Base-by-base conservation (phyloP, 2,329 filamentous ascomycete genomes). In the Pestalotiopsis sp. region DNA sequence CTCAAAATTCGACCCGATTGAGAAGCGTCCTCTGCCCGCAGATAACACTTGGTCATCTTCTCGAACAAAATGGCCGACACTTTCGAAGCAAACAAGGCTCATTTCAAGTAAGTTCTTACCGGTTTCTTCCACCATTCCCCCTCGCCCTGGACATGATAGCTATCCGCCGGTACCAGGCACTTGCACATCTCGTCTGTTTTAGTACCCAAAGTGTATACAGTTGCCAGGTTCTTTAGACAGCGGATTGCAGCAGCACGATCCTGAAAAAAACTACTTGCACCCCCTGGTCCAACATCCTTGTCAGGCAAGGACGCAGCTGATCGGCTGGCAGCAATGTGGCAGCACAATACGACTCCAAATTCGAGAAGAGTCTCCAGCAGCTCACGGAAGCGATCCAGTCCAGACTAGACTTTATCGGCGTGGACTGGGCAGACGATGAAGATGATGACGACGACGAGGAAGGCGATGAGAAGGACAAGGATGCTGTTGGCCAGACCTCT, bases 401-500 rank as follows among this genome's bases (percentile, higher is more conserved):
- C 3, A 84, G 85, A 39, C 82, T 87, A 5, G 82, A 85, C 65
- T 92, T 92, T 82, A 86, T 93, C 68, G 90, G 88, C 57, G 85
- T 88, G 27, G 83, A 87, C 66, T 90, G 88, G 81, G 78, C 79
- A 59, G 78, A 79, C 20, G 83, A 82, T 4, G 79, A 79, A 9
- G 77, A 80, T 9, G 76, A 74, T 12, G 74, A 76, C 11, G 72
- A 69, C 13, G 74, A 77, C n/a, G 72, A 52, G 13, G 5, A 52
- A 55, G 85, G 88, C 27, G 83, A 87, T 66, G 90, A 88, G 81
- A 78, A 79, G 57, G 78, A 79, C n/a, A 83, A 82, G 4, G 79
- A 79, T 12, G 77, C 80, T 6, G 75, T 77, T 14, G 76, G 78
- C 1, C 75, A 79, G 2, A 81, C 76, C 4, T 72, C 74, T 12